phyloP scores from a whole-genome alignment of 805 yeast genomes.

The Kregervanrija fluxuum region DNA sequence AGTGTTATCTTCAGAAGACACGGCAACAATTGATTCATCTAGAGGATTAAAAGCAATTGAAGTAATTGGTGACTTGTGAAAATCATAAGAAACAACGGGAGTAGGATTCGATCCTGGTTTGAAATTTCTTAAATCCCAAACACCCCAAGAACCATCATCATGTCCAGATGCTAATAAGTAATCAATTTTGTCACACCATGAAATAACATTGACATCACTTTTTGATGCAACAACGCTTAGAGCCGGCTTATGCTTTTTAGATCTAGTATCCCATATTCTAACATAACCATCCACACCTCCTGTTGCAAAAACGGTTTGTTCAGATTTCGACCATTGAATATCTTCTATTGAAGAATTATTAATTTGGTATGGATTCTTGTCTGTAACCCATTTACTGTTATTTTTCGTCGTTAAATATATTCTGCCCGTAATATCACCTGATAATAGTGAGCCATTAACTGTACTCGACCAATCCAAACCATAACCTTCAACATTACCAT shows the following conservation, averaged over 20 bases:
- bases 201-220: conserved; percentile 87
- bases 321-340: conserved; percentile 92
- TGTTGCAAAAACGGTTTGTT: conserved; percentile 90
- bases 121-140: conserved; percentile 93
- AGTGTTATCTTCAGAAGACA: conserved; percentile 93
- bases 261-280: conserved; percentile 95
- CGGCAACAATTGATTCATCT: conserved; percentile 94
- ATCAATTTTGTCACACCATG: conserved; percentile 87
- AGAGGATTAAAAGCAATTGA: conserved; percentile 90
- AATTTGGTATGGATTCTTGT: conserved; percentile 68
- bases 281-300: conserved; percentile 89
- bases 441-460: conserved; percentile 70
- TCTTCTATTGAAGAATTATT: conserved; percentile 83
- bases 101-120: conserved; percentile 49
- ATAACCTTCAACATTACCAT: conserved; percentile 95
- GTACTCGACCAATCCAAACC: conserved; percentile 96
- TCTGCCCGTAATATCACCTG: conserved; percentile 87
- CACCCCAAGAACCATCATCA: conserved; percentile 96
- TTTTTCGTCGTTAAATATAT: conserved; percentile 73
- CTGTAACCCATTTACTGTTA: conserved; percentile 77
- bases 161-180: conserved; percentile 92
- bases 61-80: conserved; percentile 91
- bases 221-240: conserved; percentile 72
- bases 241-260: conserved; percentile 87
- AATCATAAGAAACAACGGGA: conserved; percentile 92